These are phyloP conservation scores for Teunomyces funiuensis DNA, from an alignment of 805 yeast species.

Conservation along the genomic window DNA sequence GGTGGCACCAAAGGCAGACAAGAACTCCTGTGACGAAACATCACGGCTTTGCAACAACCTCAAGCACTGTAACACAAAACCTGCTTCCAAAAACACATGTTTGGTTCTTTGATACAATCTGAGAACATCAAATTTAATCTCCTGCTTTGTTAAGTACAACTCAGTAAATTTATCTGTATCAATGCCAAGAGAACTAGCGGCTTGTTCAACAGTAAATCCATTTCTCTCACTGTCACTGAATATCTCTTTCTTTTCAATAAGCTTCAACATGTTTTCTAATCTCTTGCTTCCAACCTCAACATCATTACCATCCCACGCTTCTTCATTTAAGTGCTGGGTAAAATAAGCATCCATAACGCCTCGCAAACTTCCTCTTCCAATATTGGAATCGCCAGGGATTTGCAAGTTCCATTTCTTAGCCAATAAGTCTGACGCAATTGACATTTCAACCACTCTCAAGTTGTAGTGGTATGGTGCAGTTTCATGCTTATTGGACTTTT, in stretches of 20 bases:
- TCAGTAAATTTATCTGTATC: slow-evolving; percentile 43
- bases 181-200: slow-evolving; percentile 43
- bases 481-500: slow-evolving; percentile 62
- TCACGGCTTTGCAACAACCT: slow-evolving; percentile 30
- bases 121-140: slow-evolving; percentile 57
- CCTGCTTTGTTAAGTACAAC: slow-evolving; percentile 49
- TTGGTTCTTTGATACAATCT: slow-evolving; percentile 57
- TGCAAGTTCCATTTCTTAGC: slow-evolving; percentile 48
- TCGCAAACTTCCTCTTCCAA: slow-evolving; percentile 58
- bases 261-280: slow-evolving; percentile 39
- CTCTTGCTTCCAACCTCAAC: slow-evolving; percentile 41
- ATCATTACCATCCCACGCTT: slow-evolving; percentile 46
- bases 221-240: slow-evolving; percentile 27
- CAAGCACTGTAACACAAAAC: slow-evolving; percentile 55
- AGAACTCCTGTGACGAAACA: slow-evolving; percentile 26
- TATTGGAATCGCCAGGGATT: slow-evolving; percentile 49
- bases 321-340: slow-evolving; percentile 26
- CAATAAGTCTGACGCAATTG: slow-evolving; percentile 61
- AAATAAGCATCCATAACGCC: slow-evolving; percentile 60
- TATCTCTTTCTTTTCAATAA: slow-evolving; percentile 44
- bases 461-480: slow-evolving; percentile 72
- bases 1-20: slow-evolving; percentile 48
- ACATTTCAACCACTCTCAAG: slow-evolving; percentile 69
- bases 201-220: slow-evolving; percentile 54
- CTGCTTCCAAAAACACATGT: slow-evolving; percentile 64